phyloP scores from a whole-genome alignment of 2,329 filamentous ascomycete species.

The Zymoseptoria tritici region DNA sequence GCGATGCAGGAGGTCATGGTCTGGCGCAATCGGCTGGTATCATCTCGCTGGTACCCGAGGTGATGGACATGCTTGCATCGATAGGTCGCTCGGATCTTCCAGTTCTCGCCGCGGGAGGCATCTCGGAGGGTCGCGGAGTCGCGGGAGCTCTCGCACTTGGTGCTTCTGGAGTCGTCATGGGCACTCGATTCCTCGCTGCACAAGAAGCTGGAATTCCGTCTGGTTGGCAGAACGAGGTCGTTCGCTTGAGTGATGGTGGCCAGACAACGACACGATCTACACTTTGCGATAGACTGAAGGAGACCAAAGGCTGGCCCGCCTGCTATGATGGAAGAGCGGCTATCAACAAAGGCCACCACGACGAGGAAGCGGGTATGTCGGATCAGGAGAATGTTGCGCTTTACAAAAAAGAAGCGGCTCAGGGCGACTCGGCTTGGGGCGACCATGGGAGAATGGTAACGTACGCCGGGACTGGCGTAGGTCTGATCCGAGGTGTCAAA shows the following conservation, averaged over 20 bases:
- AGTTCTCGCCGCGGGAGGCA: conserved; percentile 50
- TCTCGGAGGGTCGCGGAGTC: conserved; percentile 47
- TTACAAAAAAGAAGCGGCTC: conserved; percentile 33
- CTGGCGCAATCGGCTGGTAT: conserved; percentile 46
- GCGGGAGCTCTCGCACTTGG: conserved; percentile 48
- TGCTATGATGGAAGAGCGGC: conserved; percentile 50
- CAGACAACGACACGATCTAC: conserved; percentile 40
- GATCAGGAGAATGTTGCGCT: conserved; percentile 34
- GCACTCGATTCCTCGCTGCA: conserved; percentile 54
- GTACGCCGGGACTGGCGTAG: conserved; percentile 54
- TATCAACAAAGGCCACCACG: conserved; percentile 44
- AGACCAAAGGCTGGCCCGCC: conserved; percentile 50
- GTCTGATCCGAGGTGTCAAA: conserved; percentile 43
- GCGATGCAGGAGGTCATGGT: conserved; percentile 57
- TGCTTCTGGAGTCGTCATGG: conserved; percentile 47
- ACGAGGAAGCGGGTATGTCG: conserved; percentile 30
- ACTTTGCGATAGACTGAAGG: conserved; percentile 46
- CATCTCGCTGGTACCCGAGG: conserved; percentile 50
- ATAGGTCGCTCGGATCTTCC: conserved; percentile 41
- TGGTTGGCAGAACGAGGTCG: conserved; percentile 38
- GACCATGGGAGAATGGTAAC: conserved; percentile 43
- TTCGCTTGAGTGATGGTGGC: conserved; percentile 42
- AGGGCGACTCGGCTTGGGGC: neutral
- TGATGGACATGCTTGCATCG: conserved; percentile 38
- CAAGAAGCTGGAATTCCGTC: conserved; percentile 39